A percentile compares a stretch with the other conserved stretches of the same genome.
phyloP scores from a whole-genome alignment of 257 asterid species.

The Apocynum venetum region DNA sequence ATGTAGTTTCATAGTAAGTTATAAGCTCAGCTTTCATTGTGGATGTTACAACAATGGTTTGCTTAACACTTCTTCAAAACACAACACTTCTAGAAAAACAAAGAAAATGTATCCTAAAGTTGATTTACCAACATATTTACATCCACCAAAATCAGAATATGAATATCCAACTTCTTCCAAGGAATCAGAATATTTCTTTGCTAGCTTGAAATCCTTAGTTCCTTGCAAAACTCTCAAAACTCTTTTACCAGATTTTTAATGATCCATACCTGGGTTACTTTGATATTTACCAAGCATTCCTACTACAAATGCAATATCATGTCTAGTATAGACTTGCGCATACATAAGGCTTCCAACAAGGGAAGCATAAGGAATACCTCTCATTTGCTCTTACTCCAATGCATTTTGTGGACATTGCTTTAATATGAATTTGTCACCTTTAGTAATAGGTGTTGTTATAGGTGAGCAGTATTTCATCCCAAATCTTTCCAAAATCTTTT shows the following conservation, averaged over 20 bases:
- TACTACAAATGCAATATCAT: background rate
- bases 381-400: no score
- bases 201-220: background rate
- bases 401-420: no score
- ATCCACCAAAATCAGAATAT: background rate
- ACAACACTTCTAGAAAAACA: background rate
- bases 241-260: background rate
- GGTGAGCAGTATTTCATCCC: no score
- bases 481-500: no score
- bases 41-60: background rate
- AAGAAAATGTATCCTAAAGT: slow-evolving; percentile 6
- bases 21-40: background rate
- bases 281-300: background rate
- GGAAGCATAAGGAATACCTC: background rate
- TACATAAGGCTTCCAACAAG: background rate
- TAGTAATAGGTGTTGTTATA: no score
- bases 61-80: background rate
- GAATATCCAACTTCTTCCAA: background rate
- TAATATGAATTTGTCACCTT: no score
- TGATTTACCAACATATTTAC: background rate
- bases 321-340: background rate
- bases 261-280: background rate
- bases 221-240: background rate
- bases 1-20: background rate
- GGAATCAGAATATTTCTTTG: no score